Percentiles rank a stretch among this genome's conserved stretches.
phyloP scores from a whole-genome alignment of 2,329 filamentous ascomycete species.

The Aspergillus awamori region DNA sequence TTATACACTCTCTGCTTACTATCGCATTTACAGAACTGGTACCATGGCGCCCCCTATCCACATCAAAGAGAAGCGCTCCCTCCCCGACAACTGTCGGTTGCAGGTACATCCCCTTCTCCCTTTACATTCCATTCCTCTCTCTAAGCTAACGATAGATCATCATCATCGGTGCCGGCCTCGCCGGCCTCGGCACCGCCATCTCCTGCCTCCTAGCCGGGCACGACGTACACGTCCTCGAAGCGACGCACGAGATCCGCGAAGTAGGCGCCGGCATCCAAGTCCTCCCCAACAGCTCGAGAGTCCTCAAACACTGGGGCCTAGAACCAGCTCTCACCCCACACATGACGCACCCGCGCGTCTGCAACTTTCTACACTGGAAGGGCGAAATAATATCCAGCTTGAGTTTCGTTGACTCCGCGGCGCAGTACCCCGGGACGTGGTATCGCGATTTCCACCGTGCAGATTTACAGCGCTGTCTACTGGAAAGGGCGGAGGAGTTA shows the following conservation, averaged over 20 bases:
- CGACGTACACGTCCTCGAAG: constrained; percentile 30
- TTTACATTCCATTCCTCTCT: background rate
- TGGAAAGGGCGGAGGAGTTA: constrained; percentile 52
- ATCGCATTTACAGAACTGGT: background rate
- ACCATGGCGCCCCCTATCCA: constrained; percentile 52
- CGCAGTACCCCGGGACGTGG: constrained; percentile 39
- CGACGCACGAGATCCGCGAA: constrained; percentile 29
- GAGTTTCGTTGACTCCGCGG: constrained; percentile 50
- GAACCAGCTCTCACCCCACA: constrained; percentile 42
- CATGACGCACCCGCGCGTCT: constrained; percentile 48
- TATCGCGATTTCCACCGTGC: constrained; percentile 62
- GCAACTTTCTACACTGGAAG: constrained; percentile 58
- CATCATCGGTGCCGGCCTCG: constrained; percentile 38
- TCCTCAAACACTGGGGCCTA: constrained; percentile 45
- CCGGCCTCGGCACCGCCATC: constrained; percentile 32
- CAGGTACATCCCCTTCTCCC: constrained; percentile 33
- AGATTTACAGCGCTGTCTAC: constrained; percentile 53
- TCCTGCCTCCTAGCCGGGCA: constrained; percentile 31
- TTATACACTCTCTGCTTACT: too few species aligned
- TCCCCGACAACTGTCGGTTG: constrained; percentile 51
- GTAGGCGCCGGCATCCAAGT: constrained; percentile 35
- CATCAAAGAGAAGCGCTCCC: constrained; percentile 40
- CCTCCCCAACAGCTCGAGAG: constrained; percentile 34
- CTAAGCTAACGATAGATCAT: constrained; percentile 23
- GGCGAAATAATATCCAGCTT: constrained; percentile 53